phyloP scores from a whole-genome alignment of 331 rosid genomes.

The Cydonia oblonga region DNA sequence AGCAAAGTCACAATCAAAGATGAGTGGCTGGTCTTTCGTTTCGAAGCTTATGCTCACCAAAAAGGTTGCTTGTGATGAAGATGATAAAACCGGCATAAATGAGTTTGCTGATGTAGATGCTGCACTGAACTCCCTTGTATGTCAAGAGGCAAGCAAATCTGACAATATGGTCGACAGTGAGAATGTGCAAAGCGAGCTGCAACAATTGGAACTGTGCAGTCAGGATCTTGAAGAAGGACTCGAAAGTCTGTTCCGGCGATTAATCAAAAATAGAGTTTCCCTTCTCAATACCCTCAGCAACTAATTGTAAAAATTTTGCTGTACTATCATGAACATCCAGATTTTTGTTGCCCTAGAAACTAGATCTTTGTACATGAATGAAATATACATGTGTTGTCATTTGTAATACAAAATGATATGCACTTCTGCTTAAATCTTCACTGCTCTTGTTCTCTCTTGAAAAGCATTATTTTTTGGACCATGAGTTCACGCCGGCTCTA shows the following conservation, averaged over 20 bases:
- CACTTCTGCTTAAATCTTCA: not conserved
- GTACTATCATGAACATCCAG: not conserved
- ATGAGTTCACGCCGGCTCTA: not conserved
- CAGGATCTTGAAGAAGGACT: conserved; percentile 34
- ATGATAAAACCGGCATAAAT: conserved; percentile 19
- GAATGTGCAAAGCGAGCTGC: conserved; percentile 25
- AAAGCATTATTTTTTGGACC: not conserved
- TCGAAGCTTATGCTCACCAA: conserved; percentile 48
- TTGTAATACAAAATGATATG: not conserved
- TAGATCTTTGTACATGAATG: not conserved
- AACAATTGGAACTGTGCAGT: conserved; percentile 26
- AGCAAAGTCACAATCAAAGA: conserved; percentile 26
- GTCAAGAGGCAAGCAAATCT: conserved; percentile 21
- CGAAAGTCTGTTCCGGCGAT: conserved; percentile 37
- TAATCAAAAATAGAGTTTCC: conserved; percentile 59
- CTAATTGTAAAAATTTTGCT: not conserved
- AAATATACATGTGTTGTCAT: not conserved
- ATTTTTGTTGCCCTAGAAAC: conserved; percentile 2
- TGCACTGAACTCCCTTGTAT: conserved; percentile 10
- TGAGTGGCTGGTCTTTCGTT: conserved; percentile 48
- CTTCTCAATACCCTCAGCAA: conserved; percentile 57
- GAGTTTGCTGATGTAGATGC: conserved; percentile 60
- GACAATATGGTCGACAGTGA: conserved; percentile 7
- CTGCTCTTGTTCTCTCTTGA: not conserved
- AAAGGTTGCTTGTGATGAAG: conserved; percentile 31